Percentiles rank a stretch among this genome's conserved stretches.
Evolutionary conservation across 208 protist genomes (phyloP).

Genomic region (Crithidia acanthocephali): DNA sequence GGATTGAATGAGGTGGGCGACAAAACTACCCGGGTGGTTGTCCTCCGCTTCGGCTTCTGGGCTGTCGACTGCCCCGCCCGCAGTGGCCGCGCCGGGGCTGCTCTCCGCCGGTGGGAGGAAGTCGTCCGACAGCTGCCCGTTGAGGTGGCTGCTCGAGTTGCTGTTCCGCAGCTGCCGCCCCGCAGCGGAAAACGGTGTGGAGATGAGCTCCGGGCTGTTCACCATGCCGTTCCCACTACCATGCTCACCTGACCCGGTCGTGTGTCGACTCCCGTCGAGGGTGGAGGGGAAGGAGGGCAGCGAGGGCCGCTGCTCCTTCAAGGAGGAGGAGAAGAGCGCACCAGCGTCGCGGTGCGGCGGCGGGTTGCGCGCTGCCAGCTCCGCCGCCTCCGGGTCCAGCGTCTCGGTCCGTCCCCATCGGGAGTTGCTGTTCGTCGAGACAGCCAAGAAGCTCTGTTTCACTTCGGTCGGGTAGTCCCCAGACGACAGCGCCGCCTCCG

Average conservation of each 20-base stretch:
- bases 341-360: not conserved
- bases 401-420: conserved; percentile 25
- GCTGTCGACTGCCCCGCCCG: not conserved
- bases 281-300: conserved; percentile 13
- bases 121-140: not conserved
- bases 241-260: not conserved
- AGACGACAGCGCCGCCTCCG: not conserved
- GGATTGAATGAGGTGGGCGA: conserved; percentile 17
- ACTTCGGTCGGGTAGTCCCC: not conserved
- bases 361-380: conserved; percentile 17
- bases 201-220: not conserved
- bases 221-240: not conserved
- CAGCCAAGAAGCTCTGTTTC: conserved; percentile 1
- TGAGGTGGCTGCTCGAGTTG: conserved; percentile 7
- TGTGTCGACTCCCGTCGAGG: not conserved
- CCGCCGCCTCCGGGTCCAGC: conserved; percentile 33
- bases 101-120: not conserved
- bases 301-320: not conserved
- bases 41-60: not conserved
- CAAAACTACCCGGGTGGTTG: conserved; percentile 12
- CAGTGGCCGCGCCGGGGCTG: not conserved
- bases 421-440: not conserved
- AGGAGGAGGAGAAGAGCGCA: not conserved
- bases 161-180: not conserved
- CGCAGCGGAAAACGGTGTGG: not conserved